Conservation (phyloP, 352 stramenopile species). For the Globisporangium iwayamae region DNA sequence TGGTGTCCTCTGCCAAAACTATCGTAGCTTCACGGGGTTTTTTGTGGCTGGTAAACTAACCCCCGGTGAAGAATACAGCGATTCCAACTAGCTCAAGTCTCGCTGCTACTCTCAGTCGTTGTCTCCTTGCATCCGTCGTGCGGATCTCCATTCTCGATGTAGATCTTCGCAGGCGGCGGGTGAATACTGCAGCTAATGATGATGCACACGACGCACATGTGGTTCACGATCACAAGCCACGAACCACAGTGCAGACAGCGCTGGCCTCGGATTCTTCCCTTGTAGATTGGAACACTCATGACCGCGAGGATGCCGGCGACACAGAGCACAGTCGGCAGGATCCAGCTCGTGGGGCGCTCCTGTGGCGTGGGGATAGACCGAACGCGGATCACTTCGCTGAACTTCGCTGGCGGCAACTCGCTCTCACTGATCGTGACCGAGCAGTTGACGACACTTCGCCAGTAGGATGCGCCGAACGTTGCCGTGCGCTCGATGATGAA, state of each 20-base stretch:
- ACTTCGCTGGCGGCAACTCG: conserved; percentile 27
- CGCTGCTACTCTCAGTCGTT: conserved; percentile 12
- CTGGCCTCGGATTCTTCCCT: conserved; percentile 38
- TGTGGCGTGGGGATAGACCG: conserved; percentile 41
- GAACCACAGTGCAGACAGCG: conserved; percentile 64
- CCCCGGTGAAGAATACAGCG: not conserved
- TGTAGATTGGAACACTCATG: conserved; percentile 50
- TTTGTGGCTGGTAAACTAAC: not conserved
- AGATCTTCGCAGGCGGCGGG: conserved; percentile 51
- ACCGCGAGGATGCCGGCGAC: conserved; percentile 18
- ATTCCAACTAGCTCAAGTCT: not conserved
- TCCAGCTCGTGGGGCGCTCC: conserved; percentile 27
- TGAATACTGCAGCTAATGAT: conserved; percentile 49
- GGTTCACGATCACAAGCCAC: conserved; percentile 54
- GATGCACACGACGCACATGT: conserved; percentile 54
- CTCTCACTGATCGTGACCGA: conserved; percentile 54
- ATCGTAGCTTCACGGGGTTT: conserved; percentile 7
- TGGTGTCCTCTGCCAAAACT: not conserved
- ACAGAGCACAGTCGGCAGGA: conserved; percentile 23
- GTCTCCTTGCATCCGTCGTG: conserved; percentile 16
- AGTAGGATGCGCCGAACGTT: conserved; percentile 51
- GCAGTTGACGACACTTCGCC: conserved; percentile 68
- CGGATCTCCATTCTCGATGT: conserved; percentile 39
- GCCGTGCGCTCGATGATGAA: conserved; percentile 48
- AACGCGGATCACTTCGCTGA: conserved; percentile 58